Base-by-base conservation (phyloP, 768 basidiomycete species). In the Xerocomellus chrysenteron region DNA sequence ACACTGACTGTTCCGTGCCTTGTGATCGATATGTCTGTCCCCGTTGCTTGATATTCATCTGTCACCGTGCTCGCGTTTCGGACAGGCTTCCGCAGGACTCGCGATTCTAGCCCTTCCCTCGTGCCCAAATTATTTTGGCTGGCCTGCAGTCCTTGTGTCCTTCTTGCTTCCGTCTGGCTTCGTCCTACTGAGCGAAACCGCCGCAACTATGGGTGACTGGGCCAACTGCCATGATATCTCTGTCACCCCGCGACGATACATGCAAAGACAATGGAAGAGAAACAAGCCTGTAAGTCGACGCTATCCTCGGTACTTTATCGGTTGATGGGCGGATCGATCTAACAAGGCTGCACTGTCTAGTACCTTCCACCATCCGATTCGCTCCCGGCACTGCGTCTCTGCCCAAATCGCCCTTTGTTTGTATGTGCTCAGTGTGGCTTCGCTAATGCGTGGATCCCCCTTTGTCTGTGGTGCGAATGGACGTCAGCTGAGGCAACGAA, bases 381-480 rank as follows among this genome's bases (percentile, higher is more conserved):
- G 30, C 70, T 82, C 43, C 81, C 81, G 21, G 71, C 72, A 10
- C 72, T 81, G 12, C 74, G 75, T 55, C 68, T 80, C 17, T 64
- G 70, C n/a, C 77, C 64, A 37, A 67, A 72, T 57, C 73, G 78
- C 50, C 78, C 79, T 0, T 63, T 76, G 48, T 81, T 81, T 59
- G 73, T 73, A n/a, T 81, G 80, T 68, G 69, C 58, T 33, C 73
- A 64, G 46, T 81, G 80, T 53, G 79, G 79, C 12, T 80, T 80
- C 52, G 67, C 73, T 36, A 81, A 81, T 49, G 73, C 78, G 43
- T 74, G 76, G 61, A 71, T 81, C 53, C 77, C 80, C 26, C 70
- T 81, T 56, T 81, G 80, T 69, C 65, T 81, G 17, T 81, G 80
- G 78, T 80, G 80, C 64, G 66, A 73, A 58, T 81, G 80, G 79